Evolutionary conservation across 441 rosid genomes (phyloP).

Genomic region (Adansonia grandidieri): DNA sequence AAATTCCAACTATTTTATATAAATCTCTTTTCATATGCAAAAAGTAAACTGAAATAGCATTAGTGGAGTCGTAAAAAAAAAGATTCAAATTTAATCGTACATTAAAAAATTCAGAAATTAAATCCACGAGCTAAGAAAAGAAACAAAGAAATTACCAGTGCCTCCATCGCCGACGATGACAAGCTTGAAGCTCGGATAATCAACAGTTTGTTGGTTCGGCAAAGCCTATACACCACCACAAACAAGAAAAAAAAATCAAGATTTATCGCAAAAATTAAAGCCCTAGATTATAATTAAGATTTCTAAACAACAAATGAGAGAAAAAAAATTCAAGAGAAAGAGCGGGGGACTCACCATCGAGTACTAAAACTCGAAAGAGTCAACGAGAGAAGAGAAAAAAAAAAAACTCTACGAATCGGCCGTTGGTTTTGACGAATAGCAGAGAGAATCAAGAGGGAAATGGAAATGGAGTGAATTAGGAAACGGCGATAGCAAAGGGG

Average conservation of each 20-base stretch:
- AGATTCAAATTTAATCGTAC: not conserved
- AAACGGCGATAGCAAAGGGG: slow-evolving; percentile 23
- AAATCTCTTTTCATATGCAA: too few relatives aligned
- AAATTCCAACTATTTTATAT: not conserved
- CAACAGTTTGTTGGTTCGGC: slow-evolving; percentile 85
- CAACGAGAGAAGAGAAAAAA: not conserved
- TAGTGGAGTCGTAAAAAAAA: not conserved
- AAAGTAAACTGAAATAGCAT: not conserved
- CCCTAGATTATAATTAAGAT: not conserved
- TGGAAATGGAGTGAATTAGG: not conserved
- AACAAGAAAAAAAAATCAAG: too few relatives aligned
- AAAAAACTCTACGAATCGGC: not conserved
- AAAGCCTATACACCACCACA: slow-evolving; percentile 51
- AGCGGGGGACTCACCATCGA: slow-evolving; percentile 28
- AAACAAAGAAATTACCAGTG: slow-evolving; percentile 46
- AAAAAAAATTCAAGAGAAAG: not conserved
- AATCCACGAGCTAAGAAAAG: not conserved
- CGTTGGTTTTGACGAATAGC: not conserved
- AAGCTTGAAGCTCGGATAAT: slow-evolving; percentile 81
- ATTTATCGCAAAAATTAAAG: not conserved
- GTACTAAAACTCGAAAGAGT: not conserved
- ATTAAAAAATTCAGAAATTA: not conserved
- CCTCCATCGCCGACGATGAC: slow-evolving; percentile 85
- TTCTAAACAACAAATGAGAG: not conserved
- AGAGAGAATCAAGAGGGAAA: slow-evolving; percentile 25